These are phyloP conservation scores for Neopestalotiopsis sp. DNA, from an alignment of 2,329 filamentous ascomycete species.

Conservation along the genomic window DNA sequence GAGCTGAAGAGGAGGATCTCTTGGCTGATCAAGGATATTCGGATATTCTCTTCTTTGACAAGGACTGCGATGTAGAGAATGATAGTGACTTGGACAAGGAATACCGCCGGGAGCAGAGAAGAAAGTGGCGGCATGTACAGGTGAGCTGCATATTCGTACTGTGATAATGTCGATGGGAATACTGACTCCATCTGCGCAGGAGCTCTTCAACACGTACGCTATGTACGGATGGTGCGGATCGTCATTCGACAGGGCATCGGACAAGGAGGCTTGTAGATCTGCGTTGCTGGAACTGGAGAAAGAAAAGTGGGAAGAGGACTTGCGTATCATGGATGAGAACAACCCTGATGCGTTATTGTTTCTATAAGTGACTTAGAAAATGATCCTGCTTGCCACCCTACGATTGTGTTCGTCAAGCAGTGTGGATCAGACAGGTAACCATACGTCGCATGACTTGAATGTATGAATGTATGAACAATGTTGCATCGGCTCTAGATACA, in stretches of 20 bases:
- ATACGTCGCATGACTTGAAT: too few species aligned
- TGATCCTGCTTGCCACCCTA: background rate
- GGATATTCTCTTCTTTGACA: background rate
- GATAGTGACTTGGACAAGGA: background rate
- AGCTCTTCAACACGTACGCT: background rate
- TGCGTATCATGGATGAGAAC: background rate
- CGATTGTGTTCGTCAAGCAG: too few species aligned
- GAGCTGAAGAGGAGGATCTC: background rate
- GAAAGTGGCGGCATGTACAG: background rate
- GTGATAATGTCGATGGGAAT: background rate
- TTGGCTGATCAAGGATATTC: background rate
- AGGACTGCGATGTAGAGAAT: background rate
- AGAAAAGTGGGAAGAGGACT: background rate
- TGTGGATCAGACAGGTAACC: too few species aligned
- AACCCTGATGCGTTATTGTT: background rate
- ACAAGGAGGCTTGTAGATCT: constrained; percentile 5
- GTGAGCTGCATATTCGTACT: background rate
- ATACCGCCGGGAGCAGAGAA: background rate
- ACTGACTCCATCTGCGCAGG: background rate
- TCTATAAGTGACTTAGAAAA: background rate
- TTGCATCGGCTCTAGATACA: too few species aligned
- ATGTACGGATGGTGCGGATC: background rate
- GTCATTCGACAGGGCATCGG: background rate
- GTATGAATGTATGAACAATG: too few species aligned
- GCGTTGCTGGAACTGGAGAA: background rate